Base-by-base conservation (phyloP, 2,329 filamentous ascomycete genomes). In the Exophiala phaeomuriformis region DNA sequence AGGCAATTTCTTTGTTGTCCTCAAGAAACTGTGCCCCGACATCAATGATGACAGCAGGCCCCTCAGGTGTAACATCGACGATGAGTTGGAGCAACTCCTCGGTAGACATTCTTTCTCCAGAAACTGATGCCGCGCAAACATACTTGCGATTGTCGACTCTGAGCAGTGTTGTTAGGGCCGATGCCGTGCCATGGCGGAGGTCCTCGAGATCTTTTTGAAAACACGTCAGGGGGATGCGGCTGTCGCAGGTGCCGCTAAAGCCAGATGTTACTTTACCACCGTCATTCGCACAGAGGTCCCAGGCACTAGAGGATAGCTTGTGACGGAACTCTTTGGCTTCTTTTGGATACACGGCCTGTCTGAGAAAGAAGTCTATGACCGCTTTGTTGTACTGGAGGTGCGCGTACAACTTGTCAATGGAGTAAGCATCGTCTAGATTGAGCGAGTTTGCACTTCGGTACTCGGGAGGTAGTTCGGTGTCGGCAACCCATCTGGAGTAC, bases 11-110 rank as follows among this genome's bases (percentile, higher is more conserved):
- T 0, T 68, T 2, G 57, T 88, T 88, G 10, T 69, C 72, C 31
- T 89, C 84, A 0, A 90, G 65, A 3, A 90, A 78, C 46, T 84
- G 80, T 0, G 86, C 85, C 0, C 86, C 85, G 0, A 86, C 84
- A 58, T 90, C 85, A 0, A 90, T 71, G 1, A 90, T 76, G 0
- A 89, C 83, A 0, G 76, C 73, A 0, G 78, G 71, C 0, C 68
- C 64, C 0, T 70, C 68, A 0, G 70, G 41, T 42, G 68, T 64
- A 0, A 70, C 68, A 0, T 69, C 41, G 41, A 69, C 64, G 0
- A 85, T 69, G 3, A 73, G 64, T 0, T 66, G 32, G 0, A 89
- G 62, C 0, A 86, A 62, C 1, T 62, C 56, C 7, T 73, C 64
- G 0, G 73, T 72, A 48, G 75, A 65, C 0, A 68, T 56, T 3